Conservation (phyloP, 495 filamentous ascomycete genomes). For the Xylaria longipes region DNA sequence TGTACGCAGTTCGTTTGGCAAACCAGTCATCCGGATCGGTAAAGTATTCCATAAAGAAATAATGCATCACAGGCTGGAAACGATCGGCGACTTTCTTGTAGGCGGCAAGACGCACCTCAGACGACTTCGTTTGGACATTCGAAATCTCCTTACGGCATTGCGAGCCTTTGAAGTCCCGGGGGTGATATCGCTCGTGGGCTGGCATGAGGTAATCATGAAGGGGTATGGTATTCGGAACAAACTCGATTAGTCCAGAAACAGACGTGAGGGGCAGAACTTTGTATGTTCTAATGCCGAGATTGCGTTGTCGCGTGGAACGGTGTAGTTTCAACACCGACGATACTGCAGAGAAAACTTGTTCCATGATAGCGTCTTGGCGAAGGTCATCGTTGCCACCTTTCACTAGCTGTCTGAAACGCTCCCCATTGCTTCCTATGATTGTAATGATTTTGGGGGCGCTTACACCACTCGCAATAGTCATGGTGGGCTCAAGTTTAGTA, state of each 20-base stretch:
- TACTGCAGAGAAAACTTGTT: slow-evolving; percentile 97
- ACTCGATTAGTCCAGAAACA: slow-evolving; percentile 92
- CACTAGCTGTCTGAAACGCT: slow-evolving; percentile 84
- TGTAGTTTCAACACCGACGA: slow-evolving; percentile 86
- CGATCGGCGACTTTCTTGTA: slow-evolving; percentile 76
- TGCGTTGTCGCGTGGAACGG: slow-evolving; percentile 82
- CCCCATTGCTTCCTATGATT: slow-evolving; percentile 75
- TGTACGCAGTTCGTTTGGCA: slow-evolving; percentile 82
- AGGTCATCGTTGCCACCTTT: slow-evolving; percentile 96
- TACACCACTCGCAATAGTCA: slow-evolving; percentile 86
- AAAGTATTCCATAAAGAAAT: slow-evolving; percentile 97
- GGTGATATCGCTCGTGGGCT: slow-evolving; percentile 85
- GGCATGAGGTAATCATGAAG: slow-evolving; percentile 90
- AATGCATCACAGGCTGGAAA: slow-evolving; percentile 93
- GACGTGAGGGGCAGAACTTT: slow-evolving; percentile 89
- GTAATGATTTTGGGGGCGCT: slow-evolving; percentile 92
- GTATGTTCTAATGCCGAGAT: slow-evolving; percentile 90
- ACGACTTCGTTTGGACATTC: slow-evolving; percentile 69
- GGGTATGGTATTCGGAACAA: slow-evolving; percentile 89
- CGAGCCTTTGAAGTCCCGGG: slow-evolving; percentile 77
- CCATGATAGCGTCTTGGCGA: slow-evolving; percentile 99
- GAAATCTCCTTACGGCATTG: slow-evolving; percentile 78
- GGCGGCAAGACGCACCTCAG: slow-evolving; percentile 71
- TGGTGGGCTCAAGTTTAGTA: slow-evolving; percentile 67
- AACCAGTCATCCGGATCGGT: slow-evolving; percentile 97